A percentile compares a stretch with the other conserved stretches of the same genome.
phyloP scores from a whole-genome alignment of 352 stramenopile genomes.

The Globisporangium parvum region DNA sequence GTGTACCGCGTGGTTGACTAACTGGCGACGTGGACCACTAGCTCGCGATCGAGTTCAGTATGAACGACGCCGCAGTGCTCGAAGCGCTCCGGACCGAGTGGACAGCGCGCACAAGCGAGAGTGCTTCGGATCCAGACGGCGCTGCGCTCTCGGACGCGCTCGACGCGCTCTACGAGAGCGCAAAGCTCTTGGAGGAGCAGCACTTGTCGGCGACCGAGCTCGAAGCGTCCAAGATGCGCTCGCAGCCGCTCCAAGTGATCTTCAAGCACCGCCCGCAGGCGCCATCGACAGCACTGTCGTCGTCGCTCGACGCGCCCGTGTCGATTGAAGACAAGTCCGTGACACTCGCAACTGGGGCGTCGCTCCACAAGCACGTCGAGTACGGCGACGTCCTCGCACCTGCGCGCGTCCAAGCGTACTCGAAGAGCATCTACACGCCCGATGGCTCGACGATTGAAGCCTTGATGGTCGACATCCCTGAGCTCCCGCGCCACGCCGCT shows the following conservation, averaged over 20 bases:
- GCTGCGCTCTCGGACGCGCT: slow-evolving; percentile 36
- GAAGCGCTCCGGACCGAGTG: slow-evolving; percentile 51
- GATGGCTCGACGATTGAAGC: slow-evolving; percentile 74
- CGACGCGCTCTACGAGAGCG: slow-evolving; percentile 38
- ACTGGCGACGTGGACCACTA: slow-evolving; percentile 15
- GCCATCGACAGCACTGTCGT: slow-evolving; percentile 9
- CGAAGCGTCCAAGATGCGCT: slow-evolving; percentile 17
- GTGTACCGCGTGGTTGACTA: not conserved
- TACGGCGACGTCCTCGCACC: slow-evolving; percentile 63
- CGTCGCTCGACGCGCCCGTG: not conserved
- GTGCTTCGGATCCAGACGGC: slow-evolving; percentile 14
- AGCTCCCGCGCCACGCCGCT: slow-evolving; percentile 26
- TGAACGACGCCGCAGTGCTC: slow-evolving; percentile 58
- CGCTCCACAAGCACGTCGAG: slow-evolving; percentile 44
- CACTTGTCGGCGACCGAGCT: slow-evolving; percentile 30
- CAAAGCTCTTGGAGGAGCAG: slow-evolving; percentile 44
- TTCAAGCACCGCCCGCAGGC: slow-evolving; percentile 80
- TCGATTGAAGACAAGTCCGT: slow-evolving; percentile 28
- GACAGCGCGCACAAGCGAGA: slow-evolving; percentile 17
- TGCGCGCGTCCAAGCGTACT: slow-evolving; percentile 43
- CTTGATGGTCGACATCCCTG: slow-evolving; percentile 56
- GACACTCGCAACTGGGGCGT: slow-evolving; percentile 30
- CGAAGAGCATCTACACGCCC: slow-evolving; percentile 59
- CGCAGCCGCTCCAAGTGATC: slow-evolving; percentile 68
- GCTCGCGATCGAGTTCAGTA: slow-evolving; percentile 66